Evolutionary conservation across 176 grass and related monocot genomes (phyloP).

Genomic region (Rhynchospora pubera): DNA sequence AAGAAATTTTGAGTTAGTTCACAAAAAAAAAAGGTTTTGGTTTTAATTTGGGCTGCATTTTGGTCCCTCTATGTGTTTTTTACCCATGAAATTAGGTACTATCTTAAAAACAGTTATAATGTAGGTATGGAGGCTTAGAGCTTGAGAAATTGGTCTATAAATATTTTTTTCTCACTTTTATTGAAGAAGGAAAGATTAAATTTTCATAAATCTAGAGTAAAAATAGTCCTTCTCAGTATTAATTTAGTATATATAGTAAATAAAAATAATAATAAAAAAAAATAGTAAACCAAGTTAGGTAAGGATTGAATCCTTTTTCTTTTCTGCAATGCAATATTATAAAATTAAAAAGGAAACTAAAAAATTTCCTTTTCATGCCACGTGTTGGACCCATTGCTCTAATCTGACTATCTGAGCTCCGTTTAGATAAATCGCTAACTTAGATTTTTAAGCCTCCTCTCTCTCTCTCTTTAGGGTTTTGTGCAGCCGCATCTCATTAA

Average conservation of each 20-base stretch:
- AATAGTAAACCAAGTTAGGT: background rate
- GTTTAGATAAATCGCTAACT: background rate
- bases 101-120: background rate
- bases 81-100: background rate
- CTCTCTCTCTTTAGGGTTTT: background rate
- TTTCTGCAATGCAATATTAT: background rate
- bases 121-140: background rate
- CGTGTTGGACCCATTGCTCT: no score
- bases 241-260: no score
- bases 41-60: background rate
- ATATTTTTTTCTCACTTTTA: background rate
- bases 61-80: background rate
- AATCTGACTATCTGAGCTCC: no score
- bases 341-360: no score
- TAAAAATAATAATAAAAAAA: no score
- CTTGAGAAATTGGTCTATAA: background rate
- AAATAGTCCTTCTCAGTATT: background rate
- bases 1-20: background rate
- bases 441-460: background rate
- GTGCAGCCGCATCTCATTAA: background rate
- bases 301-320: background rate
- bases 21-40: background rate
- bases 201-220: background rate
- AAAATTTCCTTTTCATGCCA: no score
- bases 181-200: background rate